Conservation (phyloP, 768 basidiomycete species). For the Lentinula sp. region DNA sequence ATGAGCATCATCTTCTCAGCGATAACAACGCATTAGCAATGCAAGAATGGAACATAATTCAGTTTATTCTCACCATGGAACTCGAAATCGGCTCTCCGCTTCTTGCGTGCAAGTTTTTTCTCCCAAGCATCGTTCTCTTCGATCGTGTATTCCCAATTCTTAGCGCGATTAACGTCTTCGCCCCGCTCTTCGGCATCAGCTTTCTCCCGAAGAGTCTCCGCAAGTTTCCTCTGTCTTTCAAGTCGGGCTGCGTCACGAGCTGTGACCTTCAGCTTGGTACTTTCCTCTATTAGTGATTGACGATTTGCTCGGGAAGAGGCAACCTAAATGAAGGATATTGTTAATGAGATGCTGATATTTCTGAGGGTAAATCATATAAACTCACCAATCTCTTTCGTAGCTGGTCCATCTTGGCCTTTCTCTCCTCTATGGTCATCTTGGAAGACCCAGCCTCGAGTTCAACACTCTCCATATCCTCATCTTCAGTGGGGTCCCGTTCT, state of each 20-base stretch:
- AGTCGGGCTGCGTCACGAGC: constrained; percentile 78
- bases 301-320: constrained; percentile 80
- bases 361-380: constrained; percentile 7
- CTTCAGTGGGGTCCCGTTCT: background rate
- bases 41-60: background rate
- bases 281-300: constrained; percentile 79
- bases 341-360: background rate
- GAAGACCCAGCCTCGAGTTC: background rate
- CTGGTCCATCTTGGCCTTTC: constrained; percentile 71
- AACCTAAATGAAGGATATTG: constrained; percentile 36
- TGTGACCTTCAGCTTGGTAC: constrained; percentile 67
- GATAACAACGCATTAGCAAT: background rate
- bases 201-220: constrained; percentile 79
- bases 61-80: constrained; percentile 70
- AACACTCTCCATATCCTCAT: background rate
- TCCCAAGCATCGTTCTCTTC: constrained; percentile 98
- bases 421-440: constrained; percentile 56
- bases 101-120: constrained; percentile 79
- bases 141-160: constrained; percentile 94
- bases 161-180: constrained; percentile 85
- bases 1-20: constrained; percentile 73
- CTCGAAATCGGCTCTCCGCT: constrained; percentile 79
- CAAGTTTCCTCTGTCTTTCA: constrained; percentile 86
- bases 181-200: constrained; percentile 87
- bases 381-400: constrained; percentile 77